phyloP scores from a whole-genome alignment of 352 stramenopile genomes.

The Pythium aristosporum region DNA sequence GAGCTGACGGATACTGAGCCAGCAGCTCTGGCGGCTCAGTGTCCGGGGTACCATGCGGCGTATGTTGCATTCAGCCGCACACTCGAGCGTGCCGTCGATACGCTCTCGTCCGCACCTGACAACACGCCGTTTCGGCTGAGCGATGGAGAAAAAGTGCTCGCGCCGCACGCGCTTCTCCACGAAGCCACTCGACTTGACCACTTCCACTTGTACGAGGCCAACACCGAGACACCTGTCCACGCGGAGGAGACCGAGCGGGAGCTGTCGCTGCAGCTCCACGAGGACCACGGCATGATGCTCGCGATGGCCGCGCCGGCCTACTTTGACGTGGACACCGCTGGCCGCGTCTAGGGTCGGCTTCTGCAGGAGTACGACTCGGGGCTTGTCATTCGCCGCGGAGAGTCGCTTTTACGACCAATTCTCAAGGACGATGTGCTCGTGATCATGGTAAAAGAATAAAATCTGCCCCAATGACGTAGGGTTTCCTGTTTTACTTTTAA shows the following conservation, averaged over 20 bases:
- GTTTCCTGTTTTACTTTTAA: too few relatives aligned
- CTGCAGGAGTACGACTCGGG: slow-evolving; percentile 37
- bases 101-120: slow-evolving; percentile 40
- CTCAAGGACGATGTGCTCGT: slow-evolving; percentile 56
- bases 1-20: slow-evolving; percentile 33
- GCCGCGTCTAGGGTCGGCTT: slow-evolving; percentile 21
- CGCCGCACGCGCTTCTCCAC: slow-evolving; percentile 36
- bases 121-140: slow-evolving; percentile 36
- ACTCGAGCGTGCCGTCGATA: slow-evolving; percentile 41
- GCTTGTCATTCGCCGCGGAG: slow-evolving; percentile 37
- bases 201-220: slow-evolving; percentile 63
- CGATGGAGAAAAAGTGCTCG: slow-evolving; percentile 36
- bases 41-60: slow-evolving; percentile 38
- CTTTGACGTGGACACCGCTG: slow-evolving; percentile 35
- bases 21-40: slow-evolving; percentile 22
- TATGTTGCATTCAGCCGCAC: slow-evolving; percentile 44
- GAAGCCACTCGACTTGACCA: slow-evolving; percentile 56
- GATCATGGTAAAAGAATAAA: too few relatives aligned
- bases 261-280: slow-evolving; percentile 54
- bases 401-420: slow-evolving; percentile 38
- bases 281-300: slow-evolving; percentile 62
- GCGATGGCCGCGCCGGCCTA: slow-evolving; percentile 48
- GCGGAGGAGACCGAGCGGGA: slow-evolving; percentile 19
- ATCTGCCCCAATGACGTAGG: too few relatives aligned
- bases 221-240: neutral